These are phyloP conservation scores for Bryoglossum gracile DNA, from an alignment of 495 filamentous ascomycete genomes.

Conservation along the genomic window DNA sequence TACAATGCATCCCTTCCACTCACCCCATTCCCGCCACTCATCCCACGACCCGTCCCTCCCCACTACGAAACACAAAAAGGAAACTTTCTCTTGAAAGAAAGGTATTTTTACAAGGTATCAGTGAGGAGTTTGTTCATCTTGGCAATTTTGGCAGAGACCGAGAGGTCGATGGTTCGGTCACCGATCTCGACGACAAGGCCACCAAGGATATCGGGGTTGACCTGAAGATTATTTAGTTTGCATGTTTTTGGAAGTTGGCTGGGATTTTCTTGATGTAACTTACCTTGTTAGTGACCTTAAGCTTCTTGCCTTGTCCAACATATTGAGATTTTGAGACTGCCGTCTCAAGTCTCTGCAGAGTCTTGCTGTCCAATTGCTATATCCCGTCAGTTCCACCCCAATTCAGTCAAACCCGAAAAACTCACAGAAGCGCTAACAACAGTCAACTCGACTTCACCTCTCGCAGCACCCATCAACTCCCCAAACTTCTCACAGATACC, in stretches of 20 bases:
- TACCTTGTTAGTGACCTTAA: slow-evolving; percentile 92
- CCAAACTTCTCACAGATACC: slow-evolving; percentile 82
- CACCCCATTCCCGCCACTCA: background rate
- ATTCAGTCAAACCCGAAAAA: slow-evolving; percentile 12
- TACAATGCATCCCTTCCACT: slow-evolving; percentile 9
- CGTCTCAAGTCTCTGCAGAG: slow-evolving; percentile 72
- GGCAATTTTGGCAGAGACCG: slow-evolving; percentile 86
- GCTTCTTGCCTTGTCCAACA: slow-evolving; percentile 88
- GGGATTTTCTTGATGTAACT: slow-evolving; percentile 18
- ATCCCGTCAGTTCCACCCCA: slow-evolving; percentile 9
- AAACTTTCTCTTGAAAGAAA: background rate
- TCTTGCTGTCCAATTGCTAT: slow-evolving; percentile 85
- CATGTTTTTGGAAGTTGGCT: background rate
- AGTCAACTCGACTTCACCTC: slow-evolving; percentile 85
- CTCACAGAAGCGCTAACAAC: slow-evolving; percentile 86
- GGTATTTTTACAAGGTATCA: slow-evolving; percentile 76
- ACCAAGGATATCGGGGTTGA: slow-evolving; percentile 90
- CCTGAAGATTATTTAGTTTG: slow-evolving; percentile 37
- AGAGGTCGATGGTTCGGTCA: slow-evolving; percentile 96
- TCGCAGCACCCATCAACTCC: slow-evolving; percentile 77
- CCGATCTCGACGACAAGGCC: slow-evolving; percentile 94
- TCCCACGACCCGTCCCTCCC: slow-evolving; percentile 1
- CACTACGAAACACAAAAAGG: background rate
- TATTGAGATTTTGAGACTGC: slow-evolving; percentile 84
- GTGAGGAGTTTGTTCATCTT: slow-evolving; percentile 99